A percentile compares a stretch with the other conserved stretches of the same genome.
phyloP scores from a whole-genome alignment of 2,329 filamentous ascomycete species.

The Fusarium sp. region DNA sequence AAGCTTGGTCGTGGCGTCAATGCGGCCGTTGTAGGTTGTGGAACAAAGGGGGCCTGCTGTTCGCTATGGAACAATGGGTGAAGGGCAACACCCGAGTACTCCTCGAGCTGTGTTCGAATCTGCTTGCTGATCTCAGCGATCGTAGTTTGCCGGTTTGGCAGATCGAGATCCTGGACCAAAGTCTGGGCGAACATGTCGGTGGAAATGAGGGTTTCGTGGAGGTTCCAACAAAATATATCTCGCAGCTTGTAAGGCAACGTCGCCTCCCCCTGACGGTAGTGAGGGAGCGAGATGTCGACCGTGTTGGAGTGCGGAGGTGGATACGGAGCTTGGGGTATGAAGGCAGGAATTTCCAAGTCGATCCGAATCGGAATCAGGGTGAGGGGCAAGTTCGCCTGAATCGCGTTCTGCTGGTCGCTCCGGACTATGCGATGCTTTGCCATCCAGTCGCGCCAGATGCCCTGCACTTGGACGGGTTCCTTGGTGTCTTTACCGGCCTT shows the following conservation, averaged over 20 bases:
- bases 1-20: constrained; percentile 45
- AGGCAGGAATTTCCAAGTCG: constrained; percentile 88
- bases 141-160: constrained; percentile 76
- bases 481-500: constrained; percentile 85
- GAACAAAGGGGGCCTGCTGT: constrained; percentile 43
- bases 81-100: constrained; percentile 92
- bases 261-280: constrained; percentile 81
- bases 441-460: constrained; percentile 97
- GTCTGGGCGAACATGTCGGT: constrained; percentile 94
- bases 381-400: constrained; percentile 79
- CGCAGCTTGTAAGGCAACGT: constrained; percentile 88
- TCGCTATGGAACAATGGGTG: constrained; percentile 87
- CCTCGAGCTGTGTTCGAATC: constrained; percentile 93
- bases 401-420: constrained; percentile 68
- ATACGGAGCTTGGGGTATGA: constrained; percentile 71
- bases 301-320: constrained; percentile 68
- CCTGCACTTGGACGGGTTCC: constrained; percentile 83
- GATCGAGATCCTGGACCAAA: constrained; percentile 90
- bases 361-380: constrained; percentile 96
- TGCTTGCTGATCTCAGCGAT: constrained; percentile 88
- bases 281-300: constrained; percentile 76
- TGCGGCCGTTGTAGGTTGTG: constrained; percentile 32
- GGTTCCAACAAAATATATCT: constrained; percentile 97
- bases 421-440: constrained; percentile 69
- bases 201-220: constrained; percentile 92